A percentile compares a stretch with the other conserved stretches of the same genome.
phyloP scores from a whole-genome alignment of 2,329 filamentous ascomycete genomes.

The Sphaerostilbella broomeana region DNA sequence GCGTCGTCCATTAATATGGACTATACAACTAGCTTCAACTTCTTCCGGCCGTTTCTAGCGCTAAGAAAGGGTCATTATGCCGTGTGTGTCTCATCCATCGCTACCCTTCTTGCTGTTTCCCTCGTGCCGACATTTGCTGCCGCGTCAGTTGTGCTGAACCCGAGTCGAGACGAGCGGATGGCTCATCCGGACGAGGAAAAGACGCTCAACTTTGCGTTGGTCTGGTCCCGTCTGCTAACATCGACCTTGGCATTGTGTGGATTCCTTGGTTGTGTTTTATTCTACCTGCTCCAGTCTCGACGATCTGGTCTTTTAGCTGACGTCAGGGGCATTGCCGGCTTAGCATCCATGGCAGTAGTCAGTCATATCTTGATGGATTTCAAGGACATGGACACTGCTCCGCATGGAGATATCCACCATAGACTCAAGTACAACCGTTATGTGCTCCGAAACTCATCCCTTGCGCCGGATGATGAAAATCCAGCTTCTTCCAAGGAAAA shows the following conservation, averaged over 20 bases:
- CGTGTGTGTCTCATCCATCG: slow-evolving; percentile 59
- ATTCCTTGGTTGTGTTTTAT: slow-evolving; percentile 48
- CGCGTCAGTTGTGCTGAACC: slow-evolving; percentile 52
- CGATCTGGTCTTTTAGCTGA: slow-evolving; percentile 61
- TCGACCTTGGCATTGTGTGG: slow-evolving; percentile 51
- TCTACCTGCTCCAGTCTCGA: slow-evolving; percentile 54
- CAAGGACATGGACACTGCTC: slow-evolving; percentile 62
- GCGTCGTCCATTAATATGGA: slow-evolving; percentile 66
- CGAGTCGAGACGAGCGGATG: slow-evolving; percentile 41
- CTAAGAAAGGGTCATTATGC: slow-evolving; percentile 59
- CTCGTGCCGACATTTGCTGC: slow-evolving; percentile 63
- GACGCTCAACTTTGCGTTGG: slow-evolving; percentile 46
- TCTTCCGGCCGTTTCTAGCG: slow-evolving; percentile 58
- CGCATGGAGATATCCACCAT: slow-evolving; percentile 59
- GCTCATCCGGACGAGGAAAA: slow-evolving; percentile 40
- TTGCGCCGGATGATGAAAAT: slow-evolving; percentile 56
- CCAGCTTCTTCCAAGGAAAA: slow-evolving; percentile 34
- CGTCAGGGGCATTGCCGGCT: slow-evolving; percentile 65
- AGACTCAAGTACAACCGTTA: slow-evolving; percentile 62
- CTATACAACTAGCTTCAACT: slow-evolving; percentile 63
- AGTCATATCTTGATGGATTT: slow-evolving; percentile 70
- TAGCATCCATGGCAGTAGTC: slow-evolving; percentile 69
- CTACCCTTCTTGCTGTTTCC: slow-evolving; percentile 59
- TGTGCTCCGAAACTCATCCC: slow-evolving; percentile 61
- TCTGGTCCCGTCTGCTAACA: slow-evolving; percentile 58